Percentiles rank a stretch among this genome's conserved stretches.
Conservation (phyloP, 768 basidiomycete species). For the Lentinus brumalis region DNA sequence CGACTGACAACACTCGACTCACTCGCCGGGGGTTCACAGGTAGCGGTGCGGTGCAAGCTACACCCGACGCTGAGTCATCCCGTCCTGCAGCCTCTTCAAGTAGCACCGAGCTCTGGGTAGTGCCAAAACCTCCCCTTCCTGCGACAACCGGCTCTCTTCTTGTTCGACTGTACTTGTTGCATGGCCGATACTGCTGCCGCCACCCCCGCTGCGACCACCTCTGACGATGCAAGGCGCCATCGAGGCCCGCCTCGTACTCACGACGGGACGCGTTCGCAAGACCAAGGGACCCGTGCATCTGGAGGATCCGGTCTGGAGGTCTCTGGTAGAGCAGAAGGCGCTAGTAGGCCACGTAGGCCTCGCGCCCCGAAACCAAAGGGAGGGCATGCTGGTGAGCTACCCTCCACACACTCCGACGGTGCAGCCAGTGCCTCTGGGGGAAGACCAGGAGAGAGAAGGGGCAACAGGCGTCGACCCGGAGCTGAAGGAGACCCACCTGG, state of each 20-base stretch:
- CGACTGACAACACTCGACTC: not conserved
- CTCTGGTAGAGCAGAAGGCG: constrained; percentile 5
- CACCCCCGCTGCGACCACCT: not conserved
- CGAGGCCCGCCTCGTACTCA: not conserved
- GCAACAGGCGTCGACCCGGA: not conserved
- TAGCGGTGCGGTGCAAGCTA: not conserved
- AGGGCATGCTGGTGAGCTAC: constrained; percentile 12
- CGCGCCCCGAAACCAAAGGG: constrained; percentile 3
- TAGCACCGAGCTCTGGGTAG: not conserved
- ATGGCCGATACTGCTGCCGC: not conserved
- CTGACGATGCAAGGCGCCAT: not conserved
- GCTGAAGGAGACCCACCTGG: not conserved
- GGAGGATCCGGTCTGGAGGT: not conserved
- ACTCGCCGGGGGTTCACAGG: not conserved
- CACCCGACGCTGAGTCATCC: not conserved
- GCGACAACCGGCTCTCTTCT: not conserved
- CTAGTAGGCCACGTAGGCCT: constrained; percentile 19
- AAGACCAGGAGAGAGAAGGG: not conserved
- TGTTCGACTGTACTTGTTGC: not conserved
- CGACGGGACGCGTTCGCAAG: not conserved
- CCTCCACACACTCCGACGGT: not conserved
- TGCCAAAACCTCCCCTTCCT: too few species aligned
- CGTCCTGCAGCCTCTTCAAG: not conserved
- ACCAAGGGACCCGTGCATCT: not conserved
- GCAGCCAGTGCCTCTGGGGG: not conserved